These are phyloP conservation scores for Colletotrichum tropicicola DNA, from an alignment of 2,329 filamentous ascomycete species.

Conservation along the genomic window DNA sequence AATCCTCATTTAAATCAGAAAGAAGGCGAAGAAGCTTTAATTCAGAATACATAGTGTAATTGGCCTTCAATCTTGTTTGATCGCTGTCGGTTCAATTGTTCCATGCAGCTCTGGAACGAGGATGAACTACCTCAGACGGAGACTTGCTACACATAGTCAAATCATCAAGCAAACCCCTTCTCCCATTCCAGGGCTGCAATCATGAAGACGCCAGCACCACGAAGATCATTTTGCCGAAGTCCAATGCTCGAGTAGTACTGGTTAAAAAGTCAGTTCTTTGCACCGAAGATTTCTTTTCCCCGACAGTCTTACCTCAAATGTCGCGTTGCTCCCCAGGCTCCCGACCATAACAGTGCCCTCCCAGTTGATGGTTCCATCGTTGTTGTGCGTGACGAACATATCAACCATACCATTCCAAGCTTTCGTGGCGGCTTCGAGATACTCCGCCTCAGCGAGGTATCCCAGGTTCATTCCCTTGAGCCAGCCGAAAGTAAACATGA, in stretches of 20 bases:
- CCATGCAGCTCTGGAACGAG: too few species aligned
- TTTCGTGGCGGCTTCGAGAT: slow-evolving; percentile 33
- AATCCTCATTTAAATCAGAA: too few species aligned
- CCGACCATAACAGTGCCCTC: slow-evolving; percentile 62
- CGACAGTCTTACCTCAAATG: slow-evolving; percentile 52
- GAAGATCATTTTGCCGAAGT: slow-evolving; percentile 37
- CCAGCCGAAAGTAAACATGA: slow-evolving; percentile 65
- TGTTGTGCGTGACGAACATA: slow-evolving; percentile 54
- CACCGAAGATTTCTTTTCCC: background rate
- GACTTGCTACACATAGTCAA: too few species aligned
- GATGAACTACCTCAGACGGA: too few species aligned
- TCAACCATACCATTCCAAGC: slow-evolving; percentile 47
- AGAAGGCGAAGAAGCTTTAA: too few species aligned
- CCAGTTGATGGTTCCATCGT: slow-evolving; percentile 58
- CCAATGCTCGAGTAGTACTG: slow-evolving; percentile 40
- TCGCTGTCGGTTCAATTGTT: too few species aligned
- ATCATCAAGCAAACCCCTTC: background rate
- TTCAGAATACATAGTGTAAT: too few species aligned
- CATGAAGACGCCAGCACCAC: slow-evolving; percentile 40
- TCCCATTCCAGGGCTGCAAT: slow-evolving; percentile 41
- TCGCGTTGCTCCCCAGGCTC: slow-evolving; percentile 56
- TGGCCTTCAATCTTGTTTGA: too few species aligned
- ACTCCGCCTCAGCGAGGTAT: slow-evolving; percentile 35
- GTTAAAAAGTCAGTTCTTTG: background rate
- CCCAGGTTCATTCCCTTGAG: slow-evolving; percentile 51